Evolutionary conservation across 1,284 basidiomycete genomes (phyloP).

Genomic region (Tilletiaria anomala): DNA sequence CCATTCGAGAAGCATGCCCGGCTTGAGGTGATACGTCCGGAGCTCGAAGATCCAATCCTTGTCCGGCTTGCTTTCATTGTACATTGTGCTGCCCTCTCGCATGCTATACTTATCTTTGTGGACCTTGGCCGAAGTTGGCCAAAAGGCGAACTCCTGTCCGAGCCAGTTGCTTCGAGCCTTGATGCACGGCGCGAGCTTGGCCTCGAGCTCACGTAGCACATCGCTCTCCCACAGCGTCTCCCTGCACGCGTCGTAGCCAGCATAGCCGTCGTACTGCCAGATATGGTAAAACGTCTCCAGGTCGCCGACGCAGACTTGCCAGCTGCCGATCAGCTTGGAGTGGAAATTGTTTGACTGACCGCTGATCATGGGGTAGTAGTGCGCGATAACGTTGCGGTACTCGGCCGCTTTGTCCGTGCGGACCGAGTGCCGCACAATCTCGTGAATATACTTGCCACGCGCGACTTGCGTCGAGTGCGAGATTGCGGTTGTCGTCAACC

Average conservation of each 20-base stretch:
- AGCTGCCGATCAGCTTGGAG: slow-evolving; percentile 20
- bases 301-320: slow-evolving; percentile 32
- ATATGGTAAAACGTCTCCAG: slow-evolving; percentile 37
- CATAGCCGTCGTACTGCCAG: slow-evolving; percentile 34
- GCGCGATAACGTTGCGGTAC: slow-evolving; percentile 18
- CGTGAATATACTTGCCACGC: slow-evolving; percentile 31
- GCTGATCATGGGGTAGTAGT: slow-evolving; percentile 21
- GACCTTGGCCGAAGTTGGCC: slow-evolving; percentile 13
- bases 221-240: slow-evolving; percentile 10
- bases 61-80: not conserved
- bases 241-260: slow-evolving; percentile 25
- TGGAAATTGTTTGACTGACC: slow-evolving; percentile 9
- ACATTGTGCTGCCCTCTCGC: no score
- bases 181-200: slow-evolving; percentile 11
- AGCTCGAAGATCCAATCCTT: slow-evolving; percentile 24
- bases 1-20: slow-evolving; percentile 34
- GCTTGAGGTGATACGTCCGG: slow-evolving; percentile 33
- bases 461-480: slow-evolving; percentile 16
- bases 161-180: slow-evolving; percentile 28
- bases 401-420: slow-evolving; percentile 18
- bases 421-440: slow-evolving; percentile 30
- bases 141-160: slow-evolving; percentile 36
- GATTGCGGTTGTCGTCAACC: slow-evolving; percentile 1
- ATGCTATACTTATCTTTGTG: no score
- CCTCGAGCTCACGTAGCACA: slow-evolving; percentile 6